Evolutionary conservation across 2,329 filamentous ascomycete species (phyloP), one percentile per base, ranked within the genome.

Genomic region (Aspergillus piperis): DNA sequence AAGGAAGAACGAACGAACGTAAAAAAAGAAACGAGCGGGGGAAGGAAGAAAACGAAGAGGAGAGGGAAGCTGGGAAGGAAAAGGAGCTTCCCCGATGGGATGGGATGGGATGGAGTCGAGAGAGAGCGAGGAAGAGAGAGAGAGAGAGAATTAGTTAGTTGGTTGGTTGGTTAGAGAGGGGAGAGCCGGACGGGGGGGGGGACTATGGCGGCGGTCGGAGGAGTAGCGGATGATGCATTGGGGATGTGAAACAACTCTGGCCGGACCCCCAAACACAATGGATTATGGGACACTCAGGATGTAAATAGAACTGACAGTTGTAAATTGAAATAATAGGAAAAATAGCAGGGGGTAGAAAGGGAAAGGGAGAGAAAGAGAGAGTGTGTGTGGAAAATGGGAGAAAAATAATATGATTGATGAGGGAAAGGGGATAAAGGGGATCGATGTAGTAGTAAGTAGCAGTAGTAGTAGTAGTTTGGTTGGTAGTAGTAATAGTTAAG

Each of bases 181-280:
- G 47, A 32, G 49, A 50, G 53, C 53, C 54, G 65, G 65, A 70
- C 64, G 60, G 25, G 25, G 25, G 25, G 23, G 25, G 1, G 25
- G 66, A 73, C 65, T 73, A 73, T 67, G 72, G 71, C 67, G 68
- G 69, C 66, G 69, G 68, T 69, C 60, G 70, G 65, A 66, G 69
- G 62, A 60, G 64, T 67, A 62, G 67, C 64, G 68, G 65, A 70
- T 68, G 62, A 73, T 69, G 66, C 71, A 74, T 74, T 36, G 32
- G 32, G 32, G 32, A 36, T 13, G 11, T 57, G 55, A 57, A 62
- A 27, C 50, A 59, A 27, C 39, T 10, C 32, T 36, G 11, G 32
- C 10, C 11, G 11, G 32, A 25, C 8, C 25, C 49, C 41, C 38
- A 53, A 47, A 47, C 27, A 51, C 59, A 54, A 13, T 11, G 41